Percentiles rank a stretch among this genome's conserved stretches.
Conservation (phyloP, 306 rosid genomes). For the Fagus crenata region DNA sequence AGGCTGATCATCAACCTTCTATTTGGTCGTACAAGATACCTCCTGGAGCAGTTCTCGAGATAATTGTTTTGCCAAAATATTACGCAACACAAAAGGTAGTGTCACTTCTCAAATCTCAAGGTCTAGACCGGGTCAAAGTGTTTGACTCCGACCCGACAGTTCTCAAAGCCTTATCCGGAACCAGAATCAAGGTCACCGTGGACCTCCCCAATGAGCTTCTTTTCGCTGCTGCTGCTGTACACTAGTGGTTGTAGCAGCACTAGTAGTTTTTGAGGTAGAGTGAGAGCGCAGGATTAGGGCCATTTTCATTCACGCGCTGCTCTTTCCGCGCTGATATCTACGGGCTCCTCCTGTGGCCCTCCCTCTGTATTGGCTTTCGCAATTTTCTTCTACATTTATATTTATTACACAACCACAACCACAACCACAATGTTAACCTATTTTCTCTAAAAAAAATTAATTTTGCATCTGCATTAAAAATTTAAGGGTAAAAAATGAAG, state of each 20-base stretch:
- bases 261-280: not conserved
- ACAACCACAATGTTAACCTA: slow-evolving; percentile 11
- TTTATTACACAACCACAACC: slow-evolving; percentile 11
- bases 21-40: no score
- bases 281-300: not conserved
- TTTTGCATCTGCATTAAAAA: not conserved
- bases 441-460: not conserved
- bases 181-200: slow-evolving; percentile 76
- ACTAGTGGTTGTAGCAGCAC: not conserved
- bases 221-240: slow-evolving; percentile 38
- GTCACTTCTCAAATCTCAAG: slow-evolving; percentile 62
- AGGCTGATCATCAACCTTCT: no score
- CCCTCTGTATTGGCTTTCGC: slow-evolving; percentile 34
- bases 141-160: slow-evolving; percentile 92
- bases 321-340: slow-evolving; percentile 38
- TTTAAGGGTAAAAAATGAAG: not conserved
- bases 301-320: slow-evolving; percentile 9
- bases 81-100: slow-evolving; percentile 69
- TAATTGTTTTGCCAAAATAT: no score
- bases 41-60: no score
- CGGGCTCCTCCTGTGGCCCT: slow-evolving; percentile 57
- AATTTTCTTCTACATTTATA: slow-evolving; percentile 25
- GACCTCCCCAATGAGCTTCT: slow-evolving; percentile 88
- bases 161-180: slow-evolving; percentile 62
- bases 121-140: slow-evolving; percentile 63